Evolutionary conservation across 1,284 basidiomycete species (phyloP).

Genomic region (Coniferiporia sulphurascens): DNA sequence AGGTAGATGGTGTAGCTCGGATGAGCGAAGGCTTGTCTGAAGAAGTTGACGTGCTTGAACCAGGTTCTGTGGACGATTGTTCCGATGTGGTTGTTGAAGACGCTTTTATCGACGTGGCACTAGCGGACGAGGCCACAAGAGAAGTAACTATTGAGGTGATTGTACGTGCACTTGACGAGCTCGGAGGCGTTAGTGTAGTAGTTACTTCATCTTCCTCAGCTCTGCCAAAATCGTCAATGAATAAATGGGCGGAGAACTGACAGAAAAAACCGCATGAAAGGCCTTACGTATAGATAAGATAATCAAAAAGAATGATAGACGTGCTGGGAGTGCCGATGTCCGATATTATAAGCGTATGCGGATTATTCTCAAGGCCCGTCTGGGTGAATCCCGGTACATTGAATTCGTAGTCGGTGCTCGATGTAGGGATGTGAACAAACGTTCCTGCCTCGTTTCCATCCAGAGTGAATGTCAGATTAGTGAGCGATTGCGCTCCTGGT

Average conservation of each 20-base stretch:
- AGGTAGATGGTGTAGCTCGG: too few relatives aligned
- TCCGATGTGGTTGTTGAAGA: too few relatives aligned
- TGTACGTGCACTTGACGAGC: too few relatives aligned
- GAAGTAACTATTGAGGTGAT: too few relatives aligned
- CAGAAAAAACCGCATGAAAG: not conserved
- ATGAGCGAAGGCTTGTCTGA: too few relatives aligned
- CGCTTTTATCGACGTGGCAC: too few relatives aligned
- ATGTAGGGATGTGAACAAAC: slow-evolving; percentile 7
- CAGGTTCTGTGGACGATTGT: too few relatives aligned
- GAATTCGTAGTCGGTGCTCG: slow-evolving; percentile 8
- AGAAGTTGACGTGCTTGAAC: too few relatives aligned
- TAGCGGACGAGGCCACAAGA: too few relatives aligned
- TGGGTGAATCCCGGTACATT: slow-evolving; percentile 5
- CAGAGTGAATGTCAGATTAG: slow-evolving; percentile 9
- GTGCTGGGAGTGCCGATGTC: not conserved
- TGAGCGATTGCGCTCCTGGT: not conserved
- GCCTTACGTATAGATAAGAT: slow-evolving; percentile 14
- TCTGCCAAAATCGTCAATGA: not conserved
- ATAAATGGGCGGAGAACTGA: not conserved
- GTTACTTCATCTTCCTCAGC: not conserved
- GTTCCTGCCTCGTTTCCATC: slow-evolving; percentile 10
- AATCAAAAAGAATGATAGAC: slow-evolving; percentile 16
- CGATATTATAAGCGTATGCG: slow-evolving; percentile 1
- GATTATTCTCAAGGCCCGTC: not conserved
- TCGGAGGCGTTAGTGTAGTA: not conserved